phyloP scores from a whole-genome alignment of 371 early-diverging fungal species.

The Apophysomyces sp. region DNA sequence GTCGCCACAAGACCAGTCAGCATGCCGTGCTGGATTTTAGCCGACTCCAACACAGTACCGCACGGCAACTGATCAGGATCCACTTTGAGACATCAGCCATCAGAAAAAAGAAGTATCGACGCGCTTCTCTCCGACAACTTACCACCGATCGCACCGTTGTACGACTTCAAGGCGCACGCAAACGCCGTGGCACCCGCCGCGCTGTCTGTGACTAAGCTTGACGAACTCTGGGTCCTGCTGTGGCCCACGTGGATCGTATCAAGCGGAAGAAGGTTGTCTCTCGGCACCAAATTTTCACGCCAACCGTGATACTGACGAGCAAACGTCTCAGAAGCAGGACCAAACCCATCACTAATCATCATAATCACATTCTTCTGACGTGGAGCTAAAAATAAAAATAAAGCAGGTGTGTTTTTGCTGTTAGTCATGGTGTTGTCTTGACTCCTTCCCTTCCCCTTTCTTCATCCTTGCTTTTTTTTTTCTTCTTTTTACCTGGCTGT shows the following conservation, averaged over 20 bases:
- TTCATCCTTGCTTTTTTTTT: too few species aligned
- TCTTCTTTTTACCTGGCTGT: background rate
- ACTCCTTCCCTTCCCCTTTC: background rate
- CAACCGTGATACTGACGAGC: constrained; percentile 77
- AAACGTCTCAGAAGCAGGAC: constrained; percentile 92
- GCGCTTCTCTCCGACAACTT: constrained; percentile 9
- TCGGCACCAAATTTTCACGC: constrained; percentile 44
- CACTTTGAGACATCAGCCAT: constrained; percentile 31
- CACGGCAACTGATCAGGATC: constrained; percentile 69
- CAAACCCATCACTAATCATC: constrained; percentile 94
- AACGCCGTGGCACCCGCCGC: constrained; percentile 97
- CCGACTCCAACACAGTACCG: constrained; percentile 93
- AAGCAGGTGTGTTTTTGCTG: too few species aligned
- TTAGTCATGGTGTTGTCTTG: background rate
- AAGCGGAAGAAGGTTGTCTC: constrained; percentile 55
- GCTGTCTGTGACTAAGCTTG: constrained; percentile 88
- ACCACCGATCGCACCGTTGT: constrained; percentile 88
- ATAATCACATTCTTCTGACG: constrained; percentile 73
- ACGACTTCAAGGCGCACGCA: constrained; percentile 80
- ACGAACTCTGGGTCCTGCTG: constrained; percentile 82
- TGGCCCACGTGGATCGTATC: constrained; percentile 87
- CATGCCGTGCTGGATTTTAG: constrained; percentile 73
- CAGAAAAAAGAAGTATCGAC: background rate
- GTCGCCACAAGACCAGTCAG: constrained; percentile 91
- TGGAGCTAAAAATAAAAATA: background rate